Evolutionary conservation across 2,329 filamentous ascomycete genomes (phyloP), one percentile per base, ranked within the genome.

Genomic region (Leptographium flavum): DNA sequence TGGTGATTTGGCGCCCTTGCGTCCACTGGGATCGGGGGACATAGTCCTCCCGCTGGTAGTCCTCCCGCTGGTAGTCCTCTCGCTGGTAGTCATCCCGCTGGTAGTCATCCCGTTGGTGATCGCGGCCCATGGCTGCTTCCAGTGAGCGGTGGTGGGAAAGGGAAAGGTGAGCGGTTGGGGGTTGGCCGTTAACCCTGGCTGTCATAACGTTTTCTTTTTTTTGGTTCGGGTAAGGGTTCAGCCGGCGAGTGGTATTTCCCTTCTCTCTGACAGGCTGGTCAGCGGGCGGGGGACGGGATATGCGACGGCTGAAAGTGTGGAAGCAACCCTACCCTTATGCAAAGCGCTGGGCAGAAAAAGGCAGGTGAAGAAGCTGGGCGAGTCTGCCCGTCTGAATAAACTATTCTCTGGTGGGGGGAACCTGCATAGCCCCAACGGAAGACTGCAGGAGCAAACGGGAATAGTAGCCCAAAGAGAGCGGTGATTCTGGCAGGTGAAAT

Each of bases 11-110:
- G 36, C 55, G 47, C 9, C 53, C 49, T 21, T 49, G 33, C 31
- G 48, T 52, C 55, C 53, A 56, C 17, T 54, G 50, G 10, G 50
- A 49, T 21, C 52, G 53, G 15, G 48, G 46, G 13, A 51, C 47
- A 30, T 45, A 45, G 19, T 50, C n/a, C n/a, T n/a, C n/a, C n/a
- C n/a, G n/a, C n/a, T n/a, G n/a, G n/a, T n/a, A n/a, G n/a, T n/a
- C n/a, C n/a, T n/a, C n/a, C n/a, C n/a, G n/a, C n/a, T n/a, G n/a
- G n/a, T n/a, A n/a, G n/a, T n/a, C n/a, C n/a, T n/a, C n/a, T n/a
- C n/a, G n/a, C n/a, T n/a, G n/a, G n/a, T n/a, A n/a, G n/a, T n/a
- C n/a, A n/a, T n/a, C n/a, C n/a, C n/a, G n/a, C n/a, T n/a, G n/a
- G n/a, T n/a, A n/a, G n/a, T n/a, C n/a, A n/a, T n/a, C 45, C 33